Conservation (phyloP, 1,139 yeast species). For the Yamadazyma songkhlaensis region DNA sequence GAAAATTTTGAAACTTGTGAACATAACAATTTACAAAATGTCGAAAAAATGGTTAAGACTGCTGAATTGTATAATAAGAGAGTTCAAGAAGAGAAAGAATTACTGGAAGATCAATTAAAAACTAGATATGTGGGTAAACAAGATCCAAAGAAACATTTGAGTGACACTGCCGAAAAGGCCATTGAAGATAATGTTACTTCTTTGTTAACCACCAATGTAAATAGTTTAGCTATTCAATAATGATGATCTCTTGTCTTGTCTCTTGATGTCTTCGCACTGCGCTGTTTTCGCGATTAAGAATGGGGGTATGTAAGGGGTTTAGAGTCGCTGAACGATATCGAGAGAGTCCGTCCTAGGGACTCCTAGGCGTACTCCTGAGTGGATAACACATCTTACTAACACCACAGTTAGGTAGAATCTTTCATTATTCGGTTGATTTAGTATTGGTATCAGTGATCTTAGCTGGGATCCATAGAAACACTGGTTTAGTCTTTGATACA, state of each 20-base stretch:
- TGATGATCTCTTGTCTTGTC: not conserved
- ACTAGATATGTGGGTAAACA: constrained; percentile 98
- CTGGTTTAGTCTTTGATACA: constrained; percentile 55
- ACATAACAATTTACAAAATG: constrained; percentile 67
- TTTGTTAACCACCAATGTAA: constrained; percentile 83
- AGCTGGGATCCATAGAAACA: constrained; percentile 64
- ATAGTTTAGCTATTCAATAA: constrained; percentile 75
- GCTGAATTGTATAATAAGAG: constrained; percentile 89
- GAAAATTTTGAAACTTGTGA: constrained; percentile 78
- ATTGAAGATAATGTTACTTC: constrained; percentile 90
- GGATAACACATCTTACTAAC: constrained; percentile 9
- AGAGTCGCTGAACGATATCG: too few species aligned
- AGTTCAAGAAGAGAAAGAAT: constrained; percentile 88
- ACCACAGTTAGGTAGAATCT: constrained; percentile 45
- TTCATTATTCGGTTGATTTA: constrained; percentile 58
- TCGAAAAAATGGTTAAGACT: constrained; percentile 79
- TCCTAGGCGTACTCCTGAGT: too few species aligned
- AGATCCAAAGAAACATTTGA: constrained; percentile 96
- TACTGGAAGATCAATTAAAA: constrained; percentile 83
- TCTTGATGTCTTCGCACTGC: too few species aligned
- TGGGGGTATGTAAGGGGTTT: too few species aligned
- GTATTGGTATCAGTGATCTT: constrained; percentile 59
- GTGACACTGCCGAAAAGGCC: constrained; percentile 80
- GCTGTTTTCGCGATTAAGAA: too few species aligned
- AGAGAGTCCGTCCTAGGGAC: too few species aligned